phyloP scores from a whole-genome alignment of 1,284 basidiomycete species.

The Heliocybe sulcata region DNA sequence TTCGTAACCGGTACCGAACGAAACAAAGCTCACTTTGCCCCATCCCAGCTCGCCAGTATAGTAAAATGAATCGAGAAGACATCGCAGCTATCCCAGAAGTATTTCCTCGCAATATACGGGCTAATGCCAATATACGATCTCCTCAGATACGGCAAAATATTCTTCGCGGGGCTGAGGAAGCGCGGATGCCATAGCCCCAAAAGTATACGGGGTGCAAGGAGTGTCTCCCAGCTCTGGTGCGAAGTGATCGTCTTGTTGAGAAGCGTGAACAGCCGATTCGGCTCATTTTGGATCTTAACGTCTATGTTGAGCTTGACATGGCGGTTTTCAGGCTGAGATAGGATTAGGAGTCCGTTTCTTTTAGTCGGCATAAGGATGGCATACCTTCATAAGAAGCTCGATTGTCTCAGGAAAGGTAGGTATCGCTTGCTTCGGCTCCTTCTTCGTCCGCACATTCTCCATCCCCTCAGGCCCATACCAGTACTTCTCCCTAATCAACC shows the following conservation, averaged over 20 bases:
- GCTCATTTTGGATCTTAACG: slow-evolving; percentile 92
- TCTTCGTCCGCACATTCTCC: slow-evolving; percentile 76
- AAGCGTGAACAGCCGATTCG: slow-evolving; percentile 78
- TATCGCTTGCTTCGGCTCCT: slow-evolving; percentile 80
- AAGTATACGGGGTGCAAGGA: slow-evolving; percentile 85
- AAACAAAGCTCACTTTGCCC: slow-evolving; percentile 43
- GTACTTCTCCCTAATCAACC: slow-evolving; percentile 58
- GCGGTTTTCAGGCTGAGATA: slow-evolving; percentile 66
- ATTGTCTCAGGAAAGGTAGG: slow-evolving; percentile 85
- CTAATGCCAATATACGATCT: slow-evolving; percentile 84
- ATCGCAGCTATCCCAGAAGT: slow-evolving; percentile 89
- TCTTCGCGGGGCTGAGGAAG: slow-evolving; percentile 76
- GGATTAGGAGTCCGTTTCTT: slow-evolving; percentile 2
- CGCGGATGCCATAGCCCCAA: slow-evolving; percentile 92
- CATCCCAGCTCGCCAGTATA: slow-evolving; percentile 68
- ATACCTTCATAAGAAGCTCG: slow-evolving; percentile 71
- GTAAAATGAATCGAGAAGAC: slow-evolving; percentile 86
- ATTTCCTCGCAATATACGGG: slow-evolving; percentile 64
- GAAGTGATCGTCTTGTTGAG: slow-evolving; percentile 73
- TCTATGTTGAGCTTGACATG: slow-evolving; percentile 90
- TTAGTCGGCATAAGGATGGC: slow-evolving; percentile 13
- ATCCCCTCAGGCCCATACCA: slow-evolving; percentile 75
- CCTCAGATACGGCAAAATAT: slow-evolving; percentile 74
- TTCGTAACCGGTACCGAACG: background rate
- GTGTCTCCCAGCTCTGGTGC: slow-evolving; percentile 72